These are phyloP conservation scores for Ogataea methanolica DNA, from an alignment of 805 yeast genomes.

Conservation along the genomic window DNA sequence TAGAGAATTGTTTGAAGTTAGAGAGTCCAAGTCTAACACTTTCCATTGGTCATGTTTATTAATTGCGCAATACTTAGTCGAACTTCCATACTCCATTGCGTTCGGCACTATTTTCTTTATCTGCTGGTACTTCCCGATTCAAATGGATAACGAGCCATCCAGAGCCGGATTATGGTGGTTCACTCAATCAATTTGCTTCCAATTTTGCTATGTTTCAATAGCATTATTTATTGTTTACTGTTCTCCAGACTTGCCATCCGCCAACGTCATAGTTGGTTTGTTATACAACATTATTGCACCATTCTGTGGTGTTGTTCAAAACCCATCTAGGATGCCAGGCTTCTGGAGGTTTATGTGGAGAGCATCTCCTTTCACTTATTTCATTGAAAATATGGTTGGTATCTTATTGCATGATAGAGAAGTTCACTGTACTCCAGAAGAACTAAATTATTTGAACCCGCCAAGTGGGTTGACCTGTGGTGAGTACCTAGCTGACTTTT, in stretches of 20 bases:
- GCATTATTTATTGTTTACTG: slow-evolving; percentile 38
- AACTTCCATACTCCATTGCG: slow-evolving; percentile 50
- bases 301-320: slow-evolving; percentile 41
- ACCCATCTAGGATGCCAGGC: slow-evolving; percentile 38
- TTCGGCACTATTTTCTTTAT: slow-evolving; percentile 42
- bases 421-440: slow-evolving; percentile 27
- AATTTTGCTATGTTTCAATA: slow-evolving; percentile 28
- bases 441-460: no score
- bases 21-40: slow-evolving; percentile 44
- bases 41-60: slow-evolving; percentile 51
- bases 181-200: slow-evolving; percentile 29
- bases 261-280: slow-evolving; percentile 37
- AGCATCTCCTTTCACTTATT: slow-evolving; percentile 44
- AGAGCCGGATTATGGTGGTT: slow-evolving; percentile 35
- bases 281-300: slow-evolving; percentile 30
- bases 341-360: slow-evolving; percentile 44
- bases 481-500: no score
- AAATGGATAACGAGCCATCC: slow-evolving; percentile 18
- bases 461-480: no score
- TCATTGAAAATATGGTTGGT: slow-evolving; percentile 38
- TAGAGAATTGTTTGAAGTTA: slow-evolving; percentile 43
- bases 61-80: slow-evolving; percentile 32
- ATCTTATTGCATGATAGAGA: slow-evolving; percentile 35
- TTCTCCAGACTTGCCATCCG: slow-evolving; percentile 40
- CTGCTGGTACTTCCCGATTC: slow-evolving; percentile 46